Percentiles rank a stretch among this genome's conserved stretches.
phyloP scores from a whole-genome alignment of 2,329 filamentous ascomycete genomes.

The Claviceps lovelessii region DNA sequence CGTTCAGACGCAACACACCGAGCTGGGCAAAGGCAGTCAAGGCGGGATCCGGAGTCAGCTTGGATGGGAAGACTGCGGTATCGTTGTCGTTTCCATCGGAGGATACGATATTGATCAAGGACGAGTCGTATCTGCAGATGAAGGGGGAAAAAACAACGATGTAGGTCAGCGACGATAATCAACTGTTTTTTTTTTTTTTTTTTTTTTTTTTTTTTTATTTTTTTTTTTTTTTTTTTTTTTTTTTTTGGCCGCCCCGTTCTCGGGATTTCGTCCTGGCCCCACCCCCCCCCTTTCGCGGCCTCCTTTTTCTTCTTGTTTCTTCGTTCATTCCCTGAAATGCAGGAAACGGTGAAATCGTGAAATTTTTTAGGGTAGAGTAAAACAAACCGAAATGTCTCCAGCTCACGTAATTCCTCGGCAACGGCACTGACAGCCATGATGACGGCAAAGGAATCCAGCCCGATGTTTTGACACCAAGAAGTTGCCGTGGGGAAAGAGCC shows the following conservation, averaged over 20 bases:
- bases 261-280: not conserved
- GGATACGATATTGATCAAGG: conserved; percentile 3
- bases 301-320: not conserved
- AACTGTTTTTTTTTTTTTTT: not conserved
- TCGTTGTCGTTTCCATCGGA: conserved; percentile 1
- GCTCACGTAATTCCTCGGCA: conserved; percentile 4
- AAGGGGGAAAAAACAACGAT: not conserved
- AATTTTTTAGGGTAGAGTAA: not conserved
- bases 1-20: conserved; percentile 27
- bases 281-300: not conserved
- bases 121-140: conserved; percentile 3
- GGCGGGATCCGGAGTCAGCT: conserved; percentile 18
- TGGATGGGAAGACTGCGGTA: not conserved
- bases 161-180: not conserved
- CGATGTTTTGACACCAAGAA: not conserved
- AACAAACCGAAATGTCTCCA: conserved; percentile 3
- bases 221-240: not conserved
- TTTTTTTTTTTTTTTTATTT: not conserved
- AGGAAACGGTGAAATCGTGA: not conserved
- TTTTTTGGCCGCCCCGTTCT: not conserved
- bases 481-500: not conserved
- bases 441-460: not conserved
- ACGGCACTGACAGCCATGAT: not conserved
- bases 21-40: conserved; percentile 38
- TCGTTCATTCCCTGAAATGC: not conserved